These are phyloP conservation scores for Calonectria crousiana DNA, from an alignment of 2,329 filamentous ascomycete genomes.

Conservation along the genomic window DNA sequence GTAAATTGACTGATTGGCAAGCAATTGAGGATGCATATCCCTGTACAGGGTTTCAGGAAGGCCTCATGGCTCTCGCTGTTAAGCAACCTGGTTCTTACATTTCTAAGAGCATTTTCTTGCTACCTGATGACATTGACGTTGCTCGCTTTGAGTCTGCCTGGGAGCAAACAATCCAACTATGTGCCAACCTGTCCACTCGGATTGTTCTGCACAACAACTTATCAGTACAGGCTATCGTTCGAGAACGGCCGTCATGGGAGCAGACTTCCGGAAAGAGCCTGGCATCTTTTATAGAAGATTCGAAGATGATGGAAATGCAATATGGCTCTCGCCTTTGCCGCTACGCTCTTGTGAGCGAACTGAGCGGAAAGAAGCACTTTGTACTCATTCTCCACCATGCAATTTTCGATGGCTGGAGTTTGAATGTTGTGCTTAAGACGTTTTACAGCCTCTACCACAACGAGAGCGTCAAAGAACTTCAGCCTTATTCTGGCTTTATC, in stretches of 20 bases:
- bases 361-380: not conserved
- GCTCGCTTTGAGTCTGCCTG: not conserved
- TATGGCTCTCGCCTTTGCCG: slow-evolving; percentile 3
- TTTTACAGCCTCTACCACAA: not conserved
- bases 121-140: not conserved
- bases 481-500: not conserved
- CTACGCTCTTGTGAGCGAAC: not conserved
- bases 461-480: not conserved
- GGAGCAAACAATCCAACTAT: not conserved
- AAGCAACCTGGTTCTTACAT: slow-evolving; percentile 24
- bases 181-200: not conserved
- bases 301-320: not conserved
- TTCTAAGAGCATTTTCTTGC: not conserved
- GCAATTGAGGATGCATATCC: slow-evolving; percentile 50
- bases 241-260: not conserved
- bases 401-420: slow-evolving; percentile 3
- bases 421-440: slow-evolving; percentile 3
- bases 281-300: not conserved
- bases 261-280: not conserved
- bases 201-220: not conserved
- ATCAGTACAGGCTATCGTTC: not conserved
- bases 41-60: slow-evolving; percentile 51
- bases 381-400: not conserved
- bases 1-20: not conserved
- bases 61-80: slow-evolving; percentile 43